Evolutionary conservation across 2,329 filamentous ascomycete genomes (phyloP).

Genomic region (Penicillium sp.): DNA sequence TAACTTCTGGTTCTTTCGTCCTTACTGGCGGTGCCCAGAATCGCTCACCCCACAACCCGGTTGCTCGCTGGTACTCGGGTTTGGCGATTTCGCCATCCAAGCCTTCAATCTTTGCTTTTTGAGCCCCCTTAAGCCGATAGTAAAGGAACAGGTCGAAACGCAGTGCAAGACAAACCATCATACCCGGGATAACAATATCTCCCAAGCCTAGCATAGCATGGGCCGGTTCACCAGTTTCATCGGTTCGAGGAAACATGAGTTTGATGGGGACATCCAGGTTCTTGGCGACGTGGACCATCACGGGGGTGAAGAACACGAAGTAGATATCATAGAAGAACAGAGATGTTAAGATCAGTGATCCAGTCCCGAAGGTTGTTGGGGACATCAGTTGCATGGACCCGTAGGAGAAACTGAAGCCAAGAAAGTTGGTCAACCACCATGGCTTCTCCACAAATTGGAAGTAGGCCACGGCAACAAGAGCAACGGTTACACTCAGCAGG

Average conservation of each 20-base stretch:
- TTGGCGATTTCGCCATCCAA: constrained; percentile 25
- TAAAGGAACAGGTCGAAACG: constrained; percentile 88
- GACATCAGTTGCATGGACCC: constrained; percentile 79
- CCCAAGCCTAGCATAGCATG: constrained; percentile 83
- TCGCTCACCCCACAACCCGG: constrained; percentile 77
- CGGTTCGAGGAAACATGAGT: constrained; percentile 74
- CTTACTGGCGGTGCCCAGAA: constrained; percentile 65
- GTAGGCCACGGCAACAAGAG: constrained; percentile 61
- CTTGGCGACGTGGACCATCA: constrained; percentile 69
- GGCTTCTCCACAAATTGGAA: constrained; percentile 62
- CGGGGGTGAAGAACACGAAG: constrained; percentile 56
- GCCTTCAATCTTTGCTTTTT: constrained; percentile 27
- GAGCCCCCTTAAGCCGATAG: constrained; percentile 68
- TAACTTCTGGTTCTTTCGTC: constrained; percentile 29
- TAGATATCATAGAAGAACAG: constrained; percentile 95
- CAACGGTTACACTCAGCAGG: constrained; percentile 56
- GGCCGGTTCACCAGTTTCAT: constrained; percentile 43
- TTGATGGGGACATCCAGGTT: constrained; percentile 92
- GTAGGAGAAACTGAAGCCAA: constrained; percentile 87
- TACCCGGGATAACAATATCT: constrained; percentile 90
- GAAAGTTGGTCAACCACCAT: constrained; percentile 77
- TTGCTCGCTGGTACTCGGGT: constrained; percentile 53
- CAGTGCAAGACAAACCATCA: constrained; percentile 83
- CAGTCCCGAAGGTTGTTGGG: constrained; percentile 82
- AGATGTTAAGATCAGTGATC: constrained; percentile 71